phyloP scores from a whole-genome alignment of 495 filamentous ascomycete species.

The Hypoxylon lenormandii region DNA sequence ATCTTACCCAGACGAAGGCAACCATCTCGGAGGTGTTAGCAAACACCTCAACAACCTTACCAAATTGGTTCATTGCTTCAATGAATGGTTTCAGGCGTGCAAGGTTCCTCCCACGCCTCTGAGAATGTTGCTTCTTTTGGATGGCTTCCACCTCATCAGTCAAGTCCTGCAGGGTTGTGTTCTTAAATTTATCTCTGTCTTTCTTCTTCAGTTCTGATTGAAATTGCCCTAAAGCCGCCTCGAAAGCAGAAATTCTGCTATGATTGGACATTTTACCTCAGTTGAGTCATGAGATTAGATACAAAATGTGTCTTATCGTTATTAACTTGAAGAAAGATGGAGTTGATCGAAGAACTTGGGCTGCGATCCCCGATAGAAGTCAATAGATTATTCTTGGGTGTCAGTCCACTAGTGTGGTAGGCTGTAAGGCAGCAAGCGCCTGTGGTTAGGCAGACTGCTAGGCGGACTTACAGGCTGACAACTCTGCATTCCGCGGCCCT shows the following conservation, averaged over 20 bases:
- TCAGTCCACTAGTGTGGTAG: neutral
- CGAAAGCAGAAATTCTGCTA: neutral
- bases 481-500: too few species aligned
- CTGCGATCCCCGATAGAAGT: too few species aligned
- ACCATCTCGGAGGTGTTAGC: neutral
- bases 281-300: neutral
- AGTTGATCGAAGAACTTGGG: too few species aligned
- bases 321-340: too few species aligned
- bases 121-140: neutral
- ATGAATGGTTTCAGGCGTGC: neutral
- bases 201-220: neutral
- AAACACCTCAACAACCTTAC: neutral
- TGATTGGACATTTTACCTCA: neutral
- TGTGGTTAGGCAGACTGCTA: neutral
- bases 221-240: neutral
- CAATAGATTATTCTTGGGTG: too few species aligned
- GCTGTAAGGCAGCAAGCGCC: neutral
- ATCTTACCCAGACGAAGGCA: neutral
- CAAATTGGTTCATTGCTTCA: neutral
- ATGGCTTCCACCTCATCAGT: neutral
- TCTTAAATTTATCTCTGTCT: slow-evolving; percentile 5
- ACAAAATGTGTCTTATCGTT: neutral
- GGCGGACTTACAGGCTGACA: neutral
- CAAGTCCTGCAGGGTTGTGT: neutral
- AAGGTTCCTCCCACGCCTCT: neutral